phyloP scores from a whole-genome alignment of 179 eudicot genomes.

The Camellia oleifera region DNA sequence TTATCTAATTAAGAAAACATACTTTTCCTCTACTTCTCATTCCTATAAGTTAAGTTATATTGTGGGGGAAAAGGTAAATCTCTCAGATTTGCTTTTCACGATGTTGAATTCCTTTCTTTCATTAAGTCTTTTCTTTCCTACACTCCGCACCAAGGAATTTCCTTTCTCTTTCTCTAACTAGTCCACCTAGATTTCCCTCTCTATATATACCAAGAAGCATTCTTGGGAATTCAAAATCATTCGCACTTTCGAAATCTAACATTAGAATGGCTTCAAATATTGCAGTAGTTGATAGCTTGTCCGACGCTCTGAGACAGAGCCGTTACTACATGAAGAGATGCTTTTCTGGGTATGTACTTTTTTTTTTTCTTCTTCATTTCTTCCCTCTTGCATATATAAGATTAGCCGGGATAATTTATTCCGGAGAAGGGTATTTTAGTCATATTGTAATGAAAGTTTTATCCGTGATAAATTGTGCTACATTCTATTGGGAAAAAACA shows the following conservation, averaged over 20 bases:
- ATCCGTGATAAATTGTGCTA: too few species aligned
- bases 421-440: too few species aligned
- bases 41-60: not conserved
- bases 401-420: too few species aligned
- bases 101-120: constrained; percentile 41
- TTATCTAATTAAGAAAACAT: constrained; percentile 8
- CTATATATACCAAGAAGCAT: constrained; percentile 20
- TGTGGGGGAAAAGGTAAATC: constrained; percentile 1
- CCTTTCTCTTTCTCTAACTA: constrained; percentile 26
- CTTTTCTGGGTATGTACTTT: constrained; percentile 48
- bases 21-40: constrained; percentile 17
- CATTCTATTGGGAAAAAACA: too few species aligned
- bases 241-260: not conserved
- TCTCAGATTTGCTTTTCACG: constrained; percentile 17
- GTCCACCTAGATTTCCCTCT: not conserved
- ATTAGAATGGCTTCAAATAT: constrained; percentile 44
- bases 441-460: too few species aligned
- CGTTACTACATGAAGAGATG: constrained; percentile 65
- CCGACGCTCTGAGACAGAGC: constrained; percentile 53
- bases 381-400: not conserved
- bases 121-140: constrained; percentile 16
- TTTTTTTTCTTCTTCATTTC: not conserved
- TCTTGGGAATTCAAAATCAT: not conserved
- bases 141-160: constrained; percentile 38
- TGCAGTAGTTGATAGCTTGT: constrained; percentile 42